Evolutionary conservation across 1,284 basidiomycete genomes (phyloP).

Genomic region (Boletellus deceptivus): DNA sequence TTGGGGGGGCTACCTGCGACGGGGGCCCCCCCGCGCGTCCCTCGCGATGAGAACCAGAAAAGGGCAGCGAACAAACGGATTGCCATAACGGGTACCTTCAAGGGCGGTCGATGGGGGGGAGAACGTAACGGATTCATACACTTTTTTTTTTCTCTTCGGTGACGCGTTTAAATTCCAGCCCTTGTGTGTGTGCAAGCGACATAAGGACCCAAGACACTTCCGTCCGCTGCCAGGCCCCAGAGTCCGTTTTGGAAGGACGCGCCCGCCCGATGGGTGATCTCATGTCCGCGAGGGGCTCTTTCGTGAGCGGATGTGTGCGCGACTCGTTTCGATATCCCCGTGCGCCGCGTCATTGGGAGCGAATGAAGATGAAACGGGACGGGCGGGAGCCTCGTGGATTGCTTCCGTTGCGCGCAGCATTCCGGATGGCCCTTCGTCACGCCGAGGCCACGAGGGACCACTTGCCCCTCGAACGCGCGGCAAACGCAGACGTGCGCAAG

Average conservation of each 20-base stretch:
- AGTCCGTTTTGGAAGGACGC: constrained; percentile 14
- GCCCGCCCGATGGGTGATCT: constrained; percentile 14
- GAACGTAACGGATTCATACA: constrained; percentile 36
- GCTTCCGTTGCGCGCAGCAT: constrained; percentile 9
- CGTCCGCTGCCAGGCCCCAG: constrained; percentile 12
- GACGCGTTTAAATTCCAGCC: constrained; percentile 31
- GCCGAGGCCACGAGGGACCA: constrained; percentile 14
- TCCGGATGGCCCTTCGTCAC: background rate
- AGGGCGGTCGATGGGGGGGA: constrained; percentile 35
- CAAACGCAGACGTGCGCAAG: constrained; percentile 16
- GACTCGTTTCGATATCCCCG: constrained; percentile 17
- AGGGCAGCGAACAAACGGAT: constrained; percentile 48
- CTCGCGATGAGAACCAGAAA: constrained; percentile 34
- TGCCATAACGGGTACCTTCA: constrained; percentile 55
- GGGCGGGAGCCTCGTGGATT: constrained; percentile 3
- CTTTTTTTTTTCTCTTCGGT: constrained; percentile 20
- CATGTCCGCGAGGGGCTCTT: constrained; percentile 17
- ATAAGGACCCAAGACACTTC: constrained; percentile 19
- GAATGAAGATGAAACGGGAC: constrained; percentile 22
- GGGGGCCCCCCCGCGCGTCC: constrained; percentile 21
- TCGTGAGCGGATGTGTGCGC: background rate
- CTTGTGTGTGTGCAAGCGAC: constrained; percentile 24
- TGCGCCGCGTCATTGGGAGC: constrained; percentile 8
- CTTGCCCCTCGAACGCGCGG: constrained; percentile 12
- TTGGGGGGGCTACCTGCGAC: constrained; percentile 27